phyloP scores from a whole-genome alignment of 345 rosid genomes.

The Physaria fendleri region DNA sequence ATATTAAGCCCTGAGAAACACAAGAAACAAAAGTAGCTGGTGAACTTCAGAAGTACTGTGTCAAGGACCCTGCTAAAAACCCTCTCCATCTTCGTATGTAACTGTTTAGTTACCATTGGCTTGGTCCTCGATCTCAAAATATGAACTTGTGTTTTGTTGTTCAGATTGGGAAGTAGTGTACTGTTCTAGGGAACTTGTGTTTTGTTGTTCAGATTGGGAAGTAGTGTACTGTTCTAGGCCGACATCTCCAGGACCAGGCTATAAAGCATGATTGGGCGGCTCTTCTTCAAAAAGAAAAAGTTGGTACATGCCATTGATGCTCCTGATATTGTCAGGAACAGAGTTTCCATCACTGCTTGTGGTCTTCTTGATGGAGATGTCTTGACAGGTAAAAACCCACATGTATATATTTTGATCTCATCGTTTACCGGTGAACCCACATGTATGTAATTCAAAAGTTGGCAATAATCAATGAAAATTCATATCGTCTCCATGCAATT shows the following conservation, averaged over 20 bases:
- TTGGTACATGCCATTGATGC: constrained; percentile 85
- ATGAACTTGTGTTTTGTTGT: too few species aligned
- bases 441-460: too few species aligned
- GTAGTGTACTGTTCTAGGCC: constrained; percentile 78
- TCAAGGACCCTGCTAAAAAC: constrained; percentile 66
- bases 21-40: constrained; percentile 57
- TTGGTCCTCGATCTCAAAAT: background rate
- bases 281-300: constrained; percentile 67
- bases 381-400: constrained; percentile 58
- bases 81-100: constrained; percentile 93
- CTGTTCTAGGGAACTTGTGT: too few species aligned
- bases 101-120: background rate
- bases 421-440: too few species aligned
- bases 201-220: constrained; percentile 62
- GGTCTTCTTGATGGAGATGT: constrained; percentile 83
- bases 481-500: too few species aligned
- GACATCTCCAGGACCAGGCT: constrained; percentile 93
- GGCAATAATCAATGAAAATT: too few species aligned
- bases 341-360: constrained; percentile 53
- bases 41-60: constrained; percentile 67
- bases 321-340: constrained; percentile 70
- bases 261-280: constrained; percentile 79
- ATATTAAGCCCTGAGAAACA: constrained; percentile 51
- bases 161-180: too few species aligned
- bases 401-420: too few species aligned